Base-by-base conservation (phyloP, 176 grass and related monocot species). In the Paspalum vaginatum region DNA sequence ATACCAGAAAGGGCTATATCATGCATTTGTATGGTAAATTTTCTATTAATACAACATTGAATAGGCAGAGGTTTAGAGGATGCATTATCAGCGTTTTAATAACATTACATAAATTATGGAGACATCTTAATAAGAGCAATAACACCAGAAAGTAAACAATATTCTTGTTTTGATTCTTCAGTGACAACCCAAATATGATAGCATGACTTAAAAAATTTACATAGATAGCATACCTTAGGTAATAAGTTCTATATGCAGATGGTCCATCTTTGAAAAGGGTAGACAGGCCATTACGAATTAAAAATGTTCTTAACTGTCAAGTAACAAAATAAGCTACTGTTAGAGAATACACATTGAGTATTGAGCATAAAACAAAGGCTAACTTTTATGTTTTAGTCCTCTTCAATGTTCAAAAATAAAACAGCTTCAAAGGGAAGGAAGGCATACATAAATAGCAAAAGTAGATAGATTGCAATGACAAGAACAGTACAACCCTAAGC, bases 221-320 rank as follows among this genome's bases (percentile, higher is more conserved):
- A 46, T 74, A 46, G 18, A 81, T 49, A 22, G 59, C 78, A 84
- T 87, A 91, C 96, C 90, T 98, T 77, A 95, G 77, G 81, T 98
- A 98, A 75, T 98, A 98, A 86, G 90, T 86, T 87, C 63, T 98
- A 90, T 98, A 98, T 38, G 90, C 92, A 42, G 86, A 85, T 2
- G 92, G 90, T 16, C 92, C 96, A 71, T 98, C 96, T 85, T 95
- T 98, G 84, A 98, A 95, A 75, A 98, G 90, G 50, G 67, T 89
- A 24, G 92, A 81, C 57, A 98, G 79, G 39, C 96, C 96, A 89
- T 98, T 98, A 61, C 96, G 90, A 81, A 98, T 98, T 81, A 98
- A 89, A 82, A 98, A 98, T 76, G 96, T 98, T n/a, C 96, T 75
- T 57, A 98, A 9, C 96, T 98, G 86, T 85, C 69, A 85, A 53